These are phyloP conservation scores for Yarrowia phangngaensis DNA, from an alignment of 805 yeast species.

Conservation along the genomic window DNA sequence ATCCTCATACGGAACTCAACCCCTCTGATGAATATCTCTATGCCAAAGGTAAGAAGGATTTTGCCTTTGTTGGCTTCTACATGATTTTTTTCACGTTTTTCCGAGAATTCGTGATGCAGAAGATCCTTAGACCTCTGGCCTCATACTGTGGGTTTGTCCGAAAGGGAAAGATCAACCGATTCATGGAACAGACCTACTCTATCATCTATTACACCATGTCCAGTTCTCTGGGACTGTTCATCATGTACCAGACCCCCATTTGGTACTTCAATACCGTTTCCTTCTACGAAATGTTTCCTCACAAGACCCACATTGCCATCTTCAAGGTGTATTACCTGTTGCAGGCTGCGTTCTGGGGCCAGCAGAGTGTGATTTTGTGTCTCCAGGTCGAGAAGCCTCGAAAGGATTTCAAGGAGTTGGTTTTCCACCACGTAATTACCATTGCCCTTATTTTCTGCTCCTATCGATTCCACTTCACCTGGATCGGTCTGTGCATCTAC, in stretches of 20 bases:
- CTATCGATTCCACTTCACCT: constrained; percentile 90
- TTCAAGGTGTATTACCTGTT: constrained; percentile 81
- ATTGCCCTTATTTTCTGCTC: constrained; percentile 80
- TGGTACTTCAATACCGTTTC: constrained; percentile 87
- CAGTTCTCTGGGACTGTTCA: constrained; percentile 84
- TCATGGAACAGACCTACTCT: constrained; percentile 90
- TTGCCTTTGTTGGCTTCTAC: constrained; percentile 71
- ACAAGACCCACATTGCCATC: constrained; percentile 60
- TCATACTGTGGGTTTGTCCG: constrained; percentile 47
- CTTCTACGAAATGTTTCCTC: constrained; percentile 81
- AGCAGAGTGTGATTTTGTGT: constrained; percentile 78
- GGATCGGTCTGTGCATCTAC: constrained; percentile 89
- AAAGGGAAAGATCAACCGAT: constrained; percentile 63
- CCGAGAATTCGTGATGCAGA: constrained; percentile 88
- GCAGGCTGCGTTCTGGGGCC: constrained; percentile 98
- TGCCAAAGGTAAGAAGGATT: constrained; percentile 84
- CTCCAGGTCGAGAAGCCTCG: constrained; percentile 92
- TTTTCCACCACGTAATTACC: constrained; percentile 90
- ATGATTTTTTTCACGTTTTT: constrained; percentile 84
- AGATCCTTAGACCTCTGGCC: constrained; percentile 71
- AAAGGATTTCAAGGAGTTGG: constrained; percentile 86
- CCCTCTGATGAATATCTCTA: constrained; percentile 52
- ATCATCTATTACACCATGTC: constrained; percentile 72
- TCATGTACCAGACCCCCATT: constrained; percentile 76
- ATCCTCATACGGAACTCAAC: constrained; percentile 45